Conservation (phyloP, 208 protist species). For the Trypanosoma lewisi region DNA sequence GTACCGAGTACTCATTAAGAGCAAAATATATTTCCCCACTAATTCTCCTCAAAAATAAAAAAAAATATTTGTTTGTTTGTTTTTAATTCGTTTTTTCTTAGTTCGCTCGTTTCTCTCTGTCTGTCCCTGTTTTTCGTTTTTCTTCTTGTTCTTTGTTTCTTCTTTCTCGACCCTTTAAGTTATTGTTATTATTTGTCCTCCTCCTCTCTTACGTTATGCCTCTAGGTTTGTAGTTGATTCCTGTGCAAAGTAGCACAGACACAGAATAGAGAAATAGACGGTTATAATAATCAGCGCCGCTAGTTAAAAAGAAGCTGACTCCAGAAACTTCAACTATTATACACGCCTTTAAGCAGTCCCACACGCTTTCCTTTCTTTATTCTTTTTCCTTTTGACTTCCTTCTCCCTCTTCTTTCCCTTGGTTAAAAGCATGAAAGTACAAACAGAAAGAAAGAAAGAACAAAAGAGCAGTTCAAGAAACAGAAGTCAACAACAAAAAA, state of each 20-base stretch:
- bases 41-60: neutral
- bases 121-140: neutral
- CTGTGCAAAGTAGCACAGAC: neutral
- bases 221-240: too few species aligned
- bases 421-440: too few species aligned
- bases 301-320: too few species aligned
- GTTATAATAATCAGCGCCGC: too few species aligned
- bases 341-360: neutral
- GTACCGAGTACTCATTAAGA: conserved; percentile 24
- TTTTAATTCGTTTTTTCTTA: neutral
- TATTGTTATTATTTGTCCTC: neutral
- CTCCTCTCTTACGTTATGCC: neutral
- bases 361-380: neutral
- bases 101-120: neutral
- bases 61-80: neutral
- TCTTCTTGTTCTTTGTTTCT: conserved; percentile 3
- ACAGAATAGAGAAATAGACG: neutral
- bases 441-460: too few species aligned
- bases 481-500: too few species aligned
- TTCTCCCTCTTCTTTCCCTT: neutral
- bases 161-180: conserved; percentile 1
- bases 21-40: too few species aligned
- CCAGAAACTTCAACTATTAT: too few species aligned
- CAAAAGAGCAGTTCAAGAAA: too few species aligned
- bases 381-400: neutral